Conservation (phyloP, 2,329 filamentous ascomycete species). For the Aspergillus novofumigatus region DNA sequence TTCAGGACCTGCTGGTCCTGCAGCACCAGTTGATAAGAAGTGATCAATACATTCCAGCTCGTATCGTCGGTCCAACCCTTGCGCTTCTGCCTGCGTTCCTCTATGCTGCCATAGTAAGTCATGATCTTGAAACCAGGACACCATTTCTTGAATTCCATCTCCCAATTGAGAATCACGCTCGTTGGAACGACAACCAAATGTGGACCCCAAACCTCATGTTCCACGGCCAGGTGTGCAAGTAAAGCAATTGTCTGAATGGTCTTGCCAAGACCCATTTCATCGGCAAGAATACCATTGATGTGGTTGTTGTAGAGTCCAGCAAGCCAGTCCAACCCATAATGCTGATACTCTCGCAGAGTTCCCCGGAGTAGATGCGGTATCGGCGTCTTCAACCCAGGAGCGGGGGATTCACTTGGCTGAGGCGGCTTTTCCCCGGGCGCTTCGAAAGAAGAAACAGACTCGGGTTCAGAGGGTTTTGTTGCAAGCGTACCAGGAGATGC, state of each 20-base stretch:
- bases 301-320: slow-evolving; percentile 86
- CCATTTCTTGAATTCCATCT: slow-evolving; percentile 99
- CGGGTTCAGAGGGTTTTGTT: slow-evolving; percentile 43
- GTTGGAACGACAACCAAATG: slow-evolving; percentile 95
- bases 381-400: slow-evolving; percentile 57
- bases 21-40: slow-evolving; percentile 92
- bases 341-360: slow-evolving; percentile 90
- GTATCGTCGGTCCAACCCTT: slow-evolving; percentile 91
- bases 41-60: slow-evolving; percentile 95
- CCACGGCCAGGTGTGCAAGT: slow-evolving; percentile 84
- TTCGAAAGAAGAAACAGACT: slow-evolving; percentile 42
- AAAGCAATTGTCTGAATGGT: slow-evolving; percentile 97
- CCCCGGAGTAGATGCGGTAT: slow-evolving; percentile 81
- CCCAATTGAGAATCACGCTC: slow-evolving; percentile 98
- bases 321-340: slow-evolving; percentile 95
- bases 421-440: slow-evolving; percentile 27
- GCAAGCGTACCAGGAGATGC: slow-evolving; percentile 41
- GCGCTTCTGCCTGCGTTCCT: slow-evolving; percentile 86
- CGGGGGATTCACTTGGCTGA: slow-evolving; percentile 39
- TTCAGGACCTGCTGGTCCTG: slow-evolving; percentile 94
- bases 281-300: slow-evolving; percentile 93
- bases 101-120: slow-evolving; percentile 90
- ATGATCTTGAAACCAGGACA: slow-evolving; percentile 96
- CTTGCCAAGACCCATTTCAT: slow-evolving; percentile 98
- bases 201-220: slow-evolving; percentile 89